These are phyloP conservation scores for Penicillium soppii DNA, from an alignment of 495 filamentous ascomycete genomes.

Conservation along the genomic window DNA sequence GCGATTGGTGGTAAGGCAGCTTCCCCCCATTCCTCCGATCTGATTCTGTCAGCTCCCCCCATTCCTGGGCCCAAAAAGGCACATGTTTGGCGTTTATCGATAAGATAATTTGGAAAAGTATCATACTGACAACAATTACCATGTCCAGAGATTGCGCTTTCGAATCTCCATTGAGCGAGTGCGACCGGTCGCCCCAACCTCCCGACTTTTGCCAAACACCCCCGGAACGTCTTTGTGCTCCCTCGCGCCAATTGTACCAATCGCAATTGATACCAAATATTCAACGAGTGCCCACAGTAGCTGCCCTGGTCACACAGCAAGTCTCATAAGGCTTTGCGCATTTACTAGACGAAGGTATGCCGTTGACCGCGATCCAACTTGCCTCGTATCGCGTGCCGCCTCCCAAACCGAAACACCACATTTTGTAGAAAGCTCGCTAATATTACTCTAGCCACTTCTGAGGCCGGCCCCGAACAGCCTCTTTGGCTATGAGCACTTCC, in stretches of 20 bases:
- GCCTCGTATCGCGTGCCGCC: conserved; percentile 4
- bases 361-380: conserved; percentile 14
- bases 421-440: conserved; percentile 22
- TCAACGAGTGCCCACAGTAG: conserved; percentile 10
- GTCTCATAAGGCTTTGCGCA: conserved; percentile 13
- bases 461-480: conserved; percentile 34
- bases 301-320: conserved; percentile 14
- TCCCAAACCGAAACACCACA: not conserved
- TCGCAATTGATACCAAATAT: conserved; percentile 9
- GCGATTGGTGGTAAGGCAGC: conserved; percentile 18
- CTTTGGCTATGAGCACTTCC: conserved; percentile 46
- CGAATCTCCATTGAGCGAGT: conserved; percentile 26
- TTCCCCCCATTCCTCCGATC: conserved; percentile 52
- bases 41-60: conserved; percentile 41
- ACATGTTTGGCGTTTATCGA: conserved; percentile 24
- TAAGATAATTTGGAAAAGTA: conserved; percentile 11
- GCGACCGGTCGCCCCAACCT: conserved; percentile 28
- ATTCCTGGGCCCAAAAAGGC: conserved; percentile 13
- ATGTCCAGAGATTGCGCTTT: conserved; percentile 17
- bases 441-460: conserved; percentile 26
- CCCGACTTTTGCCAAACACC: conserved; percentile 18
- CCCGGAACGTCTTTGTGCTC: conserved; percentile 22
- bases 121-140: conserved; percentile 12
- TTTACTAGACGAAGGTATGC: conserved; percentile 22
- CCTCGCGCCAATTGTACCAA: conserved; percentile 20